Conservation (phyloP, 2,329 filamentous ascomycete species). For the Cladophialophora carrionii region DNA sequence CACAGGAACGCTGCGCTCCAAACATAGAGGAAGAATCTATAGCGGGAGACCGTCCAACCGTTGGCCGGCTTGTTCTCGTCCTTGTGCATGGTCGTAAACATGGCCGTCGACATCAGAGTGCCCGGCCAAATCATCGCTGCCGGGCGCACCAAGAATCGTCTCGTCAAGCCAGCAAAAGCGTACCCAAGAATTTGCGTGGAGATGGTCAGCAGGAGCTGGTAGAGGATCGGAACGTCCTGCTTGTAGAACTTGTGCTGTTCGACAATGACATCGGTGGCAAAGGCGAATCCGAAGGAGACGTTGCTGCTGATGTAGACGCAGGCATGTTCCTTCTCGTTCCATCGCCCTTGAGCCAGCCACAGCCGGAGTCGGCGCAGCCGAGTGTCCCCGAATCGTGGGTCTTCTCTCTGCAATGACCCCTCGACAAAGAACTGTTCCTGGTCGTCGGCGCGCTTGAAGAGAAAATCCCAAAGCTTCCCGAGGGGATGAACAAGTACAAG, state of each 20-base stretch:
- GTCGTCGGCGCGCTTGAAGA: conserved; percentile 65
- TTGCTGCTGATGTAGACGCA: conserved; percentile 90
- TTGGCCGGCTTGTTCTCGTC: conserved; percentile 80
- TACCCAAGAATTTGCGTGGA: conserved; percentile 88
- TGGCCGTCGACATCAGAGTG: conserved; percentile 82
- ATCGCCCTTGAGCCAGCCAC: conserved; percentile 77
- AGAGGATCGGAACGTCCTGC: conserved; percentile 73
- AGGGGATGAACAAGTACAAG: conserved; percentile 82
- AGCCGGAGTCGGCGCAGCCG: conserved; percentile 57
- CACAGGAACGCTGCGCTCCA: conserved; percentile 73
- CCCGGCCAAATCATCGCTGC: conserved; percentile 92
- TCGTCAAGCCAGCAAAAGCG: conserved; percentile 78
- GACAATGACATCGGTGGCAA: conserved; percentile 84
- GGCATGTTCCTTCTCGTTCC: conserved; percentile 88
- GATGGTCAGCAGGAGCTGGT: conserved; percentile 80
- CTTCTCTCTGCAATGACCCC: conserved; percentile 57
- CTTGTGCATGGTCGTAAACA: conserved; percentile 85
- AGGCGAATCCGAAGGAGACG: conserved; percentile 85
- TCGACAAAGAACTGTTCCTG: conserved; percentile 61
- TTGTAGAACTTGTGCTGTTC: conserved; percentile 89
- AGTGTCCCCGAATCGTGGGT: conserved; percentile 25
- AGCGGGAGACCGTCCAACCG: conserved; percentile 80
- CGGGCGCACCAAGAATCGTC: conserved; percentile 79
- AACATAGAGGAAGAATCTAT: conserved; percentile 79
- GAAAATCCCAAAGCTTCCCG: conserved; percentile 75